Evolutionary conservation across 2,329 filamentous ascomycete genomes (phyloP), one percentile per base, ranked within the genome.

Genomic region (Trichoderma afroharzianum): DNA sequence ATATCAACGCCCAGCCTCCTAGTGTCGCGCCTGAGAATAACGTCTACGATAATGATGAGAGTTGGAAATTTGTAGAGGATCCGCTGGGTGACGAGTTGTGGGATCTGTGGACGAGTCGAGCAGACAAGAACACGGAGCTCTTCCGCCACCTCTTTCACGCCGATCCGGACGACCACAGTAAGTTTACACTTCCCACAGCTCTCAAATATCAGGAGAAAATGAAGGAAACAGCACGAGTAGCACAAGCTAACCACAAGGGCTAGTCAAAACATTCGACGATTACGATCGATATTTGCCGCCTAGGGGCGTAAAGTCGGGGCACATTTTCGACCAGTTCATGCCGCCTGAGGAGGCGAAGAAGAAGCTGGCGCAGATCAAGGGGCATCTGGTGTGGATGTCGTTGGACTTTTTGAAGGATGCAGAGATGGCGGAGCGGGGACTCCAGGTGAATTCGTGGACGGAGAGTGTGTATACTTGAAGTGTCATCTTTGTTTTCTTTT

Each of bases 311-410:
- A 96, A 93, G 80, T 84, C 94, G 3, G 95, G 96, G 0, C 96
- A 98, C 81, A 86, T 98, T 72, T 97, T 93, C 77, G 94, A 97
- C 79, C 88, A 88, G 72, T 93, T 92, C 81, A 87, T 92, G 80
- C 91, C 92, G 0, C 88, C 90, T 0, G 85, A 90, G 28, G 91
- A 97, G 70, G 90, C 96, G 7, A 87, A 93, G 18, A 80, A 86
- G 74, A 94, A 95, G 80, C 84, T 98, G 63, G 90, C 94, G 76
- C 86, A 91, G 78, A 89, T 98, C 75, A 91, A 90, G 82, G 95
- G 95, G 0, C 95, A 98, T 83, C 81, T 98, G 53, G 95, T 98
- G 7, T 97, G 93, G 93, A 95, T 97, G 91, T 94, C 94, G n/a
- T 81, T 98, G 77, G 89, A 94, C 59, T 98, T 97, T 79, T 81